Base-by-base conservation (phyloP, 768 basidiomycete genomes). In the Leccinum ochraceum region DNA sequence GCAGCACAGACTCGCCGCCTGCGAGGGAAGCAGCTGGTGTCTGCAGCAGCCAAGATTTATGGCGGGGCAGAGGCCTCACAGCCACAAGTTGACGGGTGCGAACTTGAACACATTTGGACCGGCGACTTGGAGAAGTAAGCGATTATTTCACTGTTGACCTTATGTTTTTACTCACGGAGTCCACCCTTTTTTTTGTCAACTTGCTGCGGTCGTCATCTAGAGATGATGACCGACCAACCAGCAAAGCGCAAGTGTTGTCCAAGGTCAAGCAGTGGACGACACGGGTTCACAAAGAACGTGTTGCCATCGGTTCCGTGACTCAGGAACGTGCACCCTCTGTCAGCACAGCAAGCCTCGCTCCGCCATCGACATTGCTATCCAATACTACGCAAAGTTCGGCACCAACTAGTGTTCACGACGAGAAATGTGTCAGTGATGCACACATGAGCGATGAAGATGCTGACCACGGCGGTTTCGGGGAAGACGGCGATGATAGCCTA, bases 151-250 rank as follows among this genome's bases (percentile, higher is more conserved):
- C 36, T 5, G 36, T 37, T 37, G 36, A 14, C 36, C 14, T 3
- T 7, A 48, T 58, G 49, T 39, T 58, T 1, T 28, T 58, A 39
- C 57, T 58, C 1, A 58, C 36, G 1, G 49, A 58, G 8, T 52
- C 57, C 1, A 58, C 34, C 0, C 48, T 57, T 2, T 58, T 58
- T 30, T 58, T 58, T 26, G 6, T 58, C 57, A 58, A 58, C 14
- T 9, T 58, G 11, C 49, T 57, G 17, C 3, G 22, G 5, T 34
- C 32, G 4, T 22, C 44, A 7, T 8, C 42, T 20, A 17, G 22
- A 30, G 28, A 30, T 30, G 28, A 8, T 30, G 28, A 30, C 8
- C 28, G 28, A 30, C 28, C 28, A 7, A 14, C 17, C 46, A n/a
- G 4, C 5, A 49, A 49, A 16, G 8, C 11, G 3, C 14, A 20